Base-by-base conservation (phyloP, 345 rosid genomes). In the Zanthoxylum bungeanum region DNA sequence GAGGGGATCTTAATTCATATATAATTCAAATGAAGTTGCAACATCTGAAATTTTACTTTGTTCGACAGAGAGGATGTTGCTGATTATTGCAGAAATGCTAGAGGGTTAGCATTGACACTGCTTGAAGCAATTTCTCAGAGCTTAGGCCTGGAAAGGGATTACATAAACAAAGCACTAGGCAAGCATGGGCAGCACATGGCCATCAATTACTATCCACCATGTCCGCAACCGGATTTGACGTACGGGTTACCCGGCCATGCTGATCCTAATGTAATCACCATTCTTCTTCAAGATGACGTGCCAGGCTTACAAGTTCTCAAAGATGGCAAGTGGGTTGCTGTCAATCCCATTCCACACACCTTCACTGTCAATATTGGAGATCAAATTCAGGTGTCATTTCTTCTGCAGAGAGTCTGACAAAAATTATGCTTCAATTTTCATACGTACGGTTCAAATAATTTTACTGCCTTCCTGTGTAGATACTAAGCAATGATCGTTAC, bases 401-500 rank as follows among this genome's bases (percentile, higher is more conserved):
- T 60, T 34, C 1, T 17, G 25, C 9, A 17, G 66, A 22, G 33
- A n/a, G n/a, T 31, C 22, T 6, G 30, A 24, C 30, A 39, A 62
- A 62, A 4, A n/a, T 1, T 37, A 7, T 14, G 5, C 19, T 49
- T 52, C 5, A 10, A 40, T 16, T 24, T 14, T 14, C 12, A 22
- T n/a, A 0, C 0, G 51, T n/a, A n/a, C n/a, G 7, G 12, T 62
- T 40, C 30, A 39, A 63, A 12, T 63, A 22, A 14, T 5, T 22
- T 2, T 42, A 17, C 19, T 30, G 36, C 1, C 0, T 10, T 12
- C 1, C 17, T 9, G 19, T 4, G 28, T 4, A 85, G 91, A 86
- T 76, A 4, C 40, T 87, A 9, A 87, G 88, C 74, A 89, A 89
- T 62, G 89, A 75, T 4, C 53, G 69, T 19, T 87, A 86, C 82